These are phyloP conservation scores for Sicyos baderoa DNA, from an alignment of 306 rosid genomes.

Conservation along the genomic window DNA sequence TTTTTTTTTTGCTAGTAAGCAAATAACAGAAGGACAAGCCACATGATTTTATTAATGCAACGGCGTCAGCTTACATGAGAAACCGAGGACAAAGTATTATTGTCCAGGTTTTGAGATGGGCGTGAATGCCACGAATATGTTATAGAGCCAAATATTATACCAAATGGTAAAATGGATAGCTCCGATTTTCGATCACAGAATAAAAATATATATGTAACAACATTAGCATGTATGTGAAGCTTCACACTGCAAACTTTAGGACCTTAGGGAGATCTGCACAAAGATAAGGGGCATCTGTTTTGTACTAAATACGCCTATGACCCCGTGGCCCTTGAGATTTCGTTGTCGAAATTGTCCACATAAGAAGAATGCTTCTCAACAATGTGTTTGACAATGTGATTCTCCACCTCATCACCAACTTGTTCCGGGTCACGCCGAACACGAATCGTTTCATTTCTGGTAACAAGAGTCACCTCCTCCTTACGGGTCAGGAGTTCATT, in stretches of 20 bases:
- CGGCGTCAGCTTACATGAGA: neutral
- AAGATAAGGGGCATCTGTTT: neutral
- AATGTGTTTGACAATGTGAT: slow-evolving; percentile 55
- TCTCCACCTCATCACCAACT: slow-evolving; percentile 53
- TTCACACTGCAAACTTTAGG: neutral
- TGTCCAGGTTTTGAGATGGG: too few relatives aligned
- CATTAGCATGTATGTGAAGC: slow-evolving; percentile 1
- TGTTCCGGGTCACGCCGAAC: slow-evolving; percentile 45
- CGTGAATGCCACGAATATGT: too few relatives aligned
- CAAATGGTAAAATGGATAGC: too few relatives aligned
- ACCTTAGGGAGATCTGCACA: neutral
- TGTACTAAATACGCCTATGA: neutral
- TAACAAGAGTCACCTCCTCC: slow-evolving; percentile 75
- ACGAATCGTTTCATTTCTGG: slow-evolving; percentile 35
- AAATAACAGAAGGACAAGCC: neutral
- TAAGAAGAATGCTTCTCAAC: slow-evolving; percentile 53
- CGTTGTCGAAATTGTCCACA: slow-evolving; percentile 28
- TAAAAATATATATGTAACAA: neutral
- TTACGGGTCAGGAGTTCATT: slow-evolving; percentile 79
- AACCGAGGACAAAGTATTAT: too few relatives aligned
- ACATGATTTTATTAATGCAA: neutral
- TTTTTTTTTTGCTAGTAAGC: neutral
- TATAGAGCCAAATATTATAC: too few relatives aligned
- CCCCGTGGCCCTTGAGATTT: slow-evolving; percentile 12
- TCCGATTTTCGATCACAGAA: neutral